Base-by-base conservation (phyloP, 192 early-diverging fungal genomes). In the Coemansia sp. region DNA sequence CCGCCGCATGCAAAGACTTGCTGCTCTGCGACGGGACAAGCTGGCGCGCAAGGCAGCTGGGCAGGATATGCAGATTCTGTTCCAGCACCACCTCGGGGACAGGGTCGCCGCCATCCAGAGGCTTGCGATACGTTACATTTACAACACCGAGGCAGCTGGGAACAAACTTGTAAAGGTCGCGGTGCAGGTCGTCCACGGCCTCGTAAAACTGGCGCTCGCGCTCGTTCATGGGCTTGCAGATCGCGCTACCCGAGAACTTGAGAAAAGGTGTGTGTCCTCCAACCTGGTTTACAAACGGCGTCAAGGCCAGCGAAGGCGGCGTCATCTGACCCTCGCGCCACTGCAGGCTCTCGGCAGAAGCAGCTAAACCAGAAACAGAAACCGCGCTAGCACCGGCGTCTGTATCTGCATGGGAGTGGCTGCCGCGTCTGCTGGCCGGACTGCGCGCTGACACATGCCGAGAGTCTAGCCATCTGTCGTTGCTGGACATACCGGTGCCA, bases 181-280 rank as follows among this genome's bases (percentile, higher is more conserved):
- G 90, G 68, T 90, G 89, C 48, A 82, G 64, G 34, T 84, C 64
- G 57, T 93, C 90, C 8, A 99, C 75, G 30, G 84, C 81, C 62
- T 98, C 96, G 84, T 99, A 99, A 75, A 98, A 97, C 14, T 85
- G 69, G 38, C 88, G 87, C 68, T 99, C 97, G 51, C 87, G 85
- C 64, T 80, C 73, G 36, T 91, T 89, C 49, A 96, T 86, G 20
- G 95, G 95, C 76, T 99, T 99, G 82, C 94, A 99, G 25, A 99
- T 90, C 8, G 97, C 96, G 73, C 89, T 91, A 72, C 96, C 93
- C 10, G 95, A 96, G 75, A 99, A 97, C 45, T 96, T 91, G 55
- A 98, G 84, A 56, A 99, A 92, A 5, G 94, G 89, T 5, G 95
- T 92, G 72, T 99, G 97, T 0, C 97, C 97, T n/a, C 97, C 97